Evolutionary conservation across 805 yeast genomes (phyloP).

Genomic region (Candida gorgasii): DNA sequence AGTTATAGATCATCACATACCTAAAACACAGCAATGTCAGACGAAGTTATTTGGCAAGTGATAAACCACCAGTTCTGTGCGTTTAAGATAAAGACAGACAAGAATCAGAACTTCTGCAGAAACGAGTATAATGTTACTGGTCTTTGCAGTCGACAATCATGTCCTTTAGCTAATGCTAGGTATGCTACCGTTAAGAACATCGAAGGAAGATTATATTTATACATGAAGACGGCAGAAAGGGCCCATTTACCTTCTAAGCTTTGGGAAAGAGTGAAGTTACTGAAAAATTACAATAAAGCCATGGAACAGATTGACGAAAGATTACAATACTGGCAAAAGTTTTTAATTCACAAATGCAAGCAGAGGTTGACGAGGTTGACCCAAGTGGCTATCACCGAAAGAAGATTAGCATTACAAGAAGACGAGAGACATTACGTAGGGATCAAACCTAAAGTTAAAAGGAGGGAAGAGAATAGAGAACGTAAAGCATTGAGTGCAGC

Average conservation of each 20-base stretch:
- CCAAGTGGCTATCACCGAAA: slow-evolving; percentile 92
- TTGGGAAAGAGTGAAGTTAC: slow-evolving; percentile 93
- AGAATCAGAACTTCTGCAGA: slow-evolving; percentile 89
- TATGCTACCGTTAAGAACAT: slow-evolving; percentile 84
- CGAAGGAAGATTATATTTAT: slow-evolving; percentile 77
- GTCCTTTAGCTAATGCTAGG: slow-evolving; percentile 93
- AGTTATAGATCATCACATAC: not conserved
- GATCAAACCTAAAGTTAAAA: slow-evolving; percentile 87
- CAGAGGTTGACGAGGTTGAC: slow-evolving; percentile 93
- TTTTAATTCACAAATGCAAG: slow-evolving; percentile 88
- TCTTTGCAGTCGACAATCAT: slow-evolving; percentile 86
- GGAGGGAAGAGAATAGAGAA: slow-evolving; percentile 93
- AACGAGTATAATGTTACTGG: slow-evolving; percentile 97
- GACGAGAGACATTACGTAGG: slow-evolving; percentile 95
- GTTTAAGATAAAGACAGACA: slow-evolving; percentile 84
- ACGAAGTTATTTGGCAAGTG: slow-evolving; percentile 95
- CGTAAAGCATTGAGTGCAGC: slow-evolving; percentile 97
- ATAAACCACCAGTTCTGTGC: slow-evolving; percentile 95
- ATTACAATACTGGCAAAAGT: slow-evolving; percentile 90
- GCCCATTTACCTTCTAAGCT: slow-evolving; percentile 91
- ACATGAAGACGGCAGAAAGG: slow-evolving; percentile 97
- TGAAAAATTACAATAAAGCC: slow-evolving; percentile 87
- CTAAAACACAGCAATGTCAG: slow-evolving; percentile 41
- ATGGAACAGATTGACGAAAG: slow-evolving; percentile 85
- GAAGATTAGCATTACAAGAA: slow-evolving; percentile 86